Percentiles rank a stretch among this genome's conserved stretches.
phyloP scores from a whole-genome alignment of 2,329 filamentous ascomycete species.

The Magnaporthiopsis poae region DNA sequence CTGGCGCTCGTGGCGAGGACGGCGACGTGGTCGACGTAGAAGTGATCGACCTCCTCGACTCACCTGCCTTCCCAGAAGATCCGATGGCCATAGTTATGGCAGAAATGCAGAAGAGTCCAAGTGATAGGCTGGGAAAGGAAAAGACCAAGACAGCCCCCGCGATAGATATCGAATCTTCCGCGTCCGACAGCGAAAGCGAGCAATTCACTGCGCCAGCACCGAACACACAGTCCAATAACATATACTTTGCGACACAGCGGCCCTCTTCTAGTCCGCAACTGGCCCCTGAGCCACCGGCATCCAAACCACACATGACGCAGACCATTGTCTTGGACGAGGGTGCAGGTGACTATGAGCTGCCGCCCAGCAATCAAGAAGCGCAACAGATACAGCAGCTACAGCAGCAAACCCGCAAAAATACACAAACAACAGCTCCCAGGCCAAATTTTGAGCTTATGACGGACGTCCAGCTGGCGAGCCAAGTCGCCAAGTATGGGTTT shows the following conservation, averaged over 20 bases:
- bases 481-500: slow-evolving; percentile 59
- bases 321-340: neutral
- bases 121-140: neutral
- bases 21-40: slow-evolving; percentile 56
- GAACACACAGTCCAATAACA: neutral
- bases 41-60: slow-evolving; percentile 48
- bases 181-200: neutral
- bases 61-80: slow-evolving; percentile 22
- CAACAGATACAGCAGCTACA: slow-evolving; percentile 13
- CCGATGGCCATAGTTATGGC: slow-evolving; percentile 6
- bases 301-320: neutral
- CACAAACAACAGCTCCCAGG: slow-evolving; percentile 13
- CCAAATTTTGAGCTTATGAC: slow-evolving; percentile 55
- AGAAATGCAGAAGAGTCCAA: neutral
- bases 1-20: slow-evolving; percentile 55
- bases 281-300: neutral
- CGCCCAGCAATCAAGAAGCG: slow-evolving; percentile 24
- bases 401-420: slow-evolving; percentile 3
- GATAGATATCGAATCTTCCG: neutral
- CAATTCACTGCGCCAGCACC: neutral
- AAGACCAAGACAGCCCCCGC: neutral
- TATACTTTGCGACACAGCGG: neutral
- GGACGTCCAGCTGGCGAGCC: slow-evolving; percentile 50
- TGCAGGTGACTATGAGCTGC: slow-evolving; percentile 17
- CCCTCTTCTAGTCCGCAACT: neutral